Conservation (phyloP, 2,329 filamentous ascomycete genomes). For the Hypoxylon sp. region DNA sequence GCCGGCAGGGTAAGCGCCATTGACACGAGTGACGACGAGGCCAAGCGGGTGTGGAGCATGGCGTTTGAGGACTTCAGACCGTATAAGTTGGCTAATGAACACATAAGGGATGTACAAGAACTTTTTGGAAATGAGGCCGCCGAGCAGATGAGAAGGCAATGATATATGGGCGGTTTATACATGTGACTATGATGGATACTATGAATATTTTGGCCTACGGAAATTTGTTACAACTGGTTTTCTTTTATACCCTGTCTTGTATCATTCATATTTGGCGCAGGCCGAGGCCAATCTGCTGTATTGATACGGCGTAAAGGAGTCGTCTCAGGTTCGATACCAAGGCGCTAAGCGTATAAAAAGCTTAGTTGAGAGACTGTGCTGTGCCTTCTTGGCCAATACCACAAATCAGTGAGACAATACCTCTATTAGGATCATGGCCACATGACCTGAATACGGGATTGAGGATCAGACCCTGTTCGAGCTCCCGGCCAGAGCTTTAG, state of each 20-base stretch:
- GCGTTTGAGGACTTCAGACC: slow-evolving; percentile 49
- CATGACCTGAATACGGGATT: no score
- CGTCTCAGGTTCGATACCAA: slow-evolving; percentile 10
- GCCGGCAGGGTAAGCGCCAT: slow-evolving; percentile 49
- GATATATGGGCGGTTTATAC: background rate
- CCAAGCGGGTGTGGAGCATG: slow-evolving; percentile 51
- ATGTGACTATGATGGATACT: background rate
- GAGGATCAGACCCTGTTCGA: no score
- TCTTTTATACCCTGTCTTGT: background rate
- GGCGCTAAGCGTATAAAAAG: slow-evolving; percentile 16
- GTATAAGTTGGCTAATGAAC: slow-evolving; percentile 40
- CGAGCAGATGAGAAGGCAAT: slow-evolving; percentile 22
- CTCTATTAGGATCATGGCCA: no score
- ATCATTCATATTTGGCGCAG: background rate
- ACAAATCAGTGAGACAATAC: background rate
- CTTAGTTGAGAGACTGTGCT: slow-evolving; percentile 13
- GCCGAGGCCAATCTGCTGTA: background rate
- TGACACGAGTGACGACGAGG: slow-evolving; percentile 49
- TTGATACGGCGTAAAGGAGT: background rate
- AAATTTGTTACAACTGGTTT: background rate
- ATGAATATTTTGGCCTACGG: no score
- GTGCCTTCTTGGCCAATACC: background rate
- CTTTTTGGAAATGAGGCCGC: slow-evolving; percentile 44
- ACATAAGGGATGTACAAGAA: slow-evolving; percentile 43
- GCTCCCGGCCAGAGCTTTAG: no score